A percentile compares a stretch with the other conserved stretches of the same genome.
Conservation (phyloP, 2,329 filamentous ascomycete genomes). For the Incumbomyces delicatus region DNA sequence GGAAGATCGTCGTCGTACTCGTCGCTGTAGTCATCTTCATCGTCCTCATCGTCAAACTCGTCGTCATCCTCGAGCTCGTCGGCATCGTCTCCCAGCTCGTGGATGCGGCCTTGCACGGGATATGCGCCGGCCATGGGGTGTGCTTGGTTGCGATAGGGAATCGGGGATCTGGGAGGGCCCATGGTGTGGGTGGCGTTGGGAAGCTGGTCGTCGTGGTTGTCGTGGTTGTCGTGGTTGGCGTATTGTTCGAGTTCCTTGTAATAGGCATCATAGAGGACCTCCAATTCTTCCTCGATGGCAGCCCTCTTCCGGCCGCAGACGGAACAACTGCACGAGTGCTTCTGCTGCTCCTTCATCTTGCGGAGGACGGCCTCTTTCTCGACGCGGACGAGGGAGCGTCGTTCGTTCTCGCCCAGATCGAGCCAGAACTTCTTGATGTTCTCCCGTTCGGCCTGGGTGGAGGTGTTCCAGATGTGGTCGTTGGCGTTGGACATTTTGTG, state of each 20-base stretch:
- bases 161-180: conserved; percentile 54
- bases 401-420: conserved; percentile 83
- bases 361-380: conserved; percentile 96
- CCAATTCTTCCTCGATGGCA: conserved; percentile 94
- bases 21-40: conserved; percentile 58
- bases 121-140: conserved; percentile 38
- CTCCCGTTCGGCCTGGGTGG: conserved; percentile 85
- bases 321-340: conserved; percentile 95
- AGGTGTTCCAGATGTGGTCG: conserved; percentile 96
- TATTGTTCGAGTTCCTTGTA: conserved; percentile 98
- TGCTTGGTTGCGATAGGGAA: conserved; percentile 24
- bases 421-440: conserved; percentile 99
- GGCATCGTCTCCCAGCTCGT: conserved; percentile 45
- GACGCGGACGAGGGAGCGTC: conserved; percentile 90
- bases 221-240: conserved; percentile 68
- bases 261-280: conserved; percentile 96
- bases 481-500: conserved; percentile 43
- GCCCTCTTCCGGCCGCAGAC: conserved; percentile 94
- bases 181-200: conserved; percentile 56
- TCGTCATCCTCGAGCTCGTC: conserved; percentile 46
- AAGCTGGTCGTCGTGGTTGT: too few species aligned
- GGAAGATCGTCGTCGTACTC: conserved; percentile 56
- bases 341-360: conserved; percentile 99
- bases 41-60: conserved; percentile 53
- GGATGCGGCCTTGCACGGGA: conserved; percentile 59